Evolutionary conservation across 2,329 filamentous ascomycete species (phyloP).

Genomic region (Penicillium palitans): DNA sequence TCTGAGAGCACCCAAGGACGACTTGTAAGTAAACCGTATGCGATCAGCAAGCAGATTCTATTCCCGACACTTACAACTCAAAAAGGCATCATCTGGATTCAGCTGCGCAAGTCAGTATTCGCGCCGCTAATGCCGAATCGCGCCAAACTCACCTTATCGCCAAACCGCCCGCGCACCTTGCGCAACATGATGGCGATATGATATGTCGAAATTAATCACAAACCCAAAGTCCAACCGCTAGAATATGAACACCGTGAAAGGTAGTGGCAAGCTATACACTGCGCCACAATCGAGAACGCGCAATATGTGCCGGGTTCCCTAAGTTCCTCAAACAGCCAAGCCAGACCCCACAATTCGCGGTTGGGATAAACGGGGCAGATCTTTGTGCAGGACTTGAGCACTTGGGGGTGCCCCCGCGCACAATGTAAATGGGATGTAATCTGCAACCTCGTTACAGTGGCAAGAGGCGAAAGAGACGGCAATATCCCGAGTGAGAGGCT

Average conservation of each 20-base stretch:
- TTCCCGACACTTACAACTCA: constrained; percentile 61
- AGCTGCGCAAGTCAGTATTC: constrained; percentile 39
- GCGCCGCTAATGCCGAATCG: background rate
- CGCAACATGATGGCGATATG: constrained; percentile 26
- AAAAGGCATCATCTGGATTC: constrained; percentile 66
- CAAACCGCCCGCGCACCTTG: constrained; percentile 40
- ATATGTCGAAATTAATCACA: background rate
- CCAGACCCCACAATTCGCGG: constrained; percentile 4
- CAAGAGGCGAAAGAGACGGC: constrained; percentile 7
- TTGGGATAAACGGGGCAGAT: constrained; percentile 4
- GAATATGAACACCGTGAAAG: background rate
- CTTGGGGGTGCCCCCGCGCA: background rate
- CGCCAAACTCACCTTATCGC: constrained; percentile 36
- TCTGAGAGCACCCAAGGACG: constrained; percentile 45
- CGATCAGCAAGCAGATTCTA: background rate
- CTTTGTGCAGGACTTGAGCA: constrained; percentile 2
- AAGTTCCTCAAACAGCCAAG: constrained; percentile 1
- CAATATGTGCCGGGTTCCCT: background rate
- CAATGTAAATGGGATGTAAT: background rate
- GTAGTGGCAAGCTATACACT: constrained; percentile 21
- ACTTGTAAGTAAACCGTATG: constrained; percentile 13
- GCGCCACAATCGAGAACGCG: constrained; percentile 25
- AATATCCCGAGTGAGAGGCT: constrained; percentile 8
- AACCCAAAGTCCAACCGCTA: background rate
- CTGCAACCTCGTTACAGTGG: background rate